These are phyloP conservation scores for Solanum ossicruentum DNA, from an alignment of 257 asterid genomes.

Conservation along the genomic window DNA sequence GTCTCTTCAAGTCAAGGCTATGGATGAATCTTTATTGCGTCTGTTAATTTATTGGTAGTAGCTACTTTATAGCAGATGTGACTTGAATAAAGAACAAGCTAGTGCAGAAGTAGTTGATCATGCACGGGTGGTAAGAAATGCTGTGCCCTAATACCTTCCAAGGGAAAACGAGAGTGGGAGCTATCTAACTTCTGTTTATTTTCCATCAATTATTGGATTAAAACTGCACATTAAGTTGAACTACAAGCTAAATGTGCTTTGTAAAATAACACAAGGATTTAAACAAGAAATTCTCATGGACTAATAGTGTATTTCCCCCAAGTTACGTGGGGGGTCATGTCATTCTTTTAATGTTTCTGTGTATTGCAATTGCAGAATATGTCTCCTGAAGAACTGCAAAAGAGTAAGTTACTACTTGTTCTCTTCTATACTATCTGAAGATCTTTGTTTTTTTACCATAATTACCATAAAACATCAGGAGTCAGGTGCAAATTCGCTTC, in stretches of 20 bases:
- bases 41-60: neutral
- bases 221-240: neutral
- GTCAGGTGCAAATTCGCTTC: neutral
- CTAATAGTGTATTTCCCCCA: neutral
- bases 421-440: neutral
- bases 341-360: neutral
- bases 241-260: neutral
- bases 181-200: neutral
- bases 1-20: neutral
- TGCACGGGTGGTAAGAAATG: neutral
- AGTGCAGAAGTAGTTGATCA: neutral
- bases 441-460: neutral
- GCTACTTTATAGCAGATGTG: neutral
- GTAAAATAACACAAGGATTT: neutral
- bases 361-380: constrained; percentile 45
- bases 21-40: neutral
- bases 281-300: neutral
- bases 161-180: neutral
- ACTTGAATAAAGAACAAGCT: neutral
- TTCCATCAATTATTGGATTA: neutral
- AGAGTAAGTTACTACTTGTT: constrained; percentile 27
- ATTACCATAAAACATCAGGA: neutral
- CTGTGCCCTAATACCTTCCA: neutral
- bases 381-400: constrained; percentile 68
- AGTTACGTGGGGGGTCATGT: neutral